Conservation (phyloP, 1,284 basidiomycete genomes). For the Sphaerobolus stellatus region DNA sequence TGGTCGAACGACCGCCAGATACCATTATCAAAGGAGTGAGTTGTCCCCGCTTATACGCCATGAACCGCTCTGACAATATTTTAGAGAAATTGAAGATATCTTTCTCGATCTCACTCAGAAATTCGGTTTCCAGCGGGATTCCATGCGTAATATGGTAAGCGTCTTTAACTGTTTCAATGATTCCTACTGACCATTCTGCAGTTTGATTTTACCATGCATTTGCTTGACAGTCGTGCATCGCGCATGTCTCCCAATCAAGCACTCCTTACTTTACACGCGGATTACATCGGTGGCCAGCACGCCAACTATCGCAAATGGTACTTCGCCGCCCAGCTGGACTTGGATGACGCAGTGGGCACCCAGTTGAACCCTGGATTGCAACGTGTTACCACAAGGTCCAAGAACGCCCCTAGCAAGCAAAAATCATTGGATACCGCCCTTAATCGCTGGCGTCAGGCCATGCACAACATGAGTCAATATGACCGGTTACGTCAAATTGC, state of each 20-base stretch:
- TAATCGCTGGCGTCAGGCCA: slow-evolving; percentile 94
- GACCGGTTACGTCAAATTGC: slow-evolving; percentile 97
- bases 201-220: slow-evolving; percentile 99
- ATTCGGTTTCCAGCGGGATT: slow-evolving; percentile 96
- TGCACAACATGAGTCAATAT: slow-evolving; percentile 99
- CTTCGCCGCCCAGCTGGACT: slow-evolving; percentile 97
- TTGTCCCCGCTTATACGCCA: not conserved
- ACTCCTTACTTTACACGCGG: slow-evolving; percentile 91
- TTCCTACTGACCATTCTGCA: slow-evolving; percentile 22
- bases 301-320: slow-evolving; percentile 99
- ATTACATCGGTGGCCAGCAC: slow-evolving; percentile 97
- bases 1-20: slow-evolving; percentile 93
- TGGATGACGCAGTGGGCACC: slow-evolving; percentile 95
- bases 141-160: slow-evolving; percentile 85
- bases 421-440: slow-evolving; percentile 89
- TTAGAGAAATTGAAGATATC: slow-evolving; percentile 92
- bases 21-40: slow-evolving; percentile 86
- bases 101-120: slow-evolving; percentile 98
- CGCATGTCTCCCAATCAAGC: slow-evolving; percentile 98
- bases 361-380: slow-evolving; percentile 89
- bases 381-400: slow-evolving; percentile 66
- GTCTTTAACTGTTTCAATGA: not conserved
- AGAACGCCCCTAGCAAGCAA: slow-evolving; percentile 45
- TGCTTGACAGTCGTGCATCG: slow-evolving; percentile 94
- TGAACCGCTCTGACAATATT: not conserved